Conservation (phyloP, 768 basidiomycete genomes). For the Phallus indusiatus region DNA sequence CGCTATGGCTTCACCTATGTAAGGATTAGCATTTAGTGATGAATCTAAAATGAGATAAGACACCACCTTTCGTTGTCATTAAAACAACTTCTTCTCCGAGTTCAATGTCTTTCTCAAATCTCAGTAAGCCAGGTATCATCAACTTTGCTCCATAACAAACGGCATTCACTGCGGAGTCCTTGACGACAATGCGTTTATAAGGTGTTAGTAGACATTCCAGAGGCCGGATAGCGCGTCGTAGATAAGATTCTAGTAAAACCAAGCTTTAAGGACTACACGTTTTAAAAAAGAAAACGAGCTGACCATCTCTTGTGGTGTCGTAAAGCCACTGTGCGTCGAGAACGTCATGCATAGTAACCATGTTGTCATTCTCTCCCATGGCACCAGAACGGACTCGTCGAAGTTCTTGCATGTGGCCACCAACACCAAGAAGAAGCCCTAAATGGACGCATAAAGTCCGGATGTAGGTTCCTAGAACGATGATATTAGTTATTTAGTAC, state of each 20-base stretch:
- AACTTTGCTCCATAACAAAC: slow-evolving; percentile 99
- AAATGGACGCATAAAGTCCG: slow-evolving; percentile 97
- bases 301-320: slow-evolving; percentile 95
- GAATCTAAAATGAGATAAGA: slow-evolving; percentile 2
- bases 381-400: slow-evolving; percentile 91
- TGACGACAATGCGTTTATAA: slow-evolving; percentile 98
- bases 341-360: slow-evolving; percentile 99
- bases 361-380: slow-evolving; percentile 95
- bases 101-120: slow-evolving; percentile 93
- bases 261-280: slow-evolving; percentile 9
- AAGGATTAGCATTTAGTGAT: slow-evolving; percentile 8
- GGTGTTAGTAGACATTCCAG: slow-evolving; percentile 89
- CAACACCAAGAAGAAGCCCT: slow-evolving; percentile 88
- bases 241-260: slow-evolving; percentile 72
- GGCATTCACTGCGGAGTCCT: slow-evolving; percentile 98
- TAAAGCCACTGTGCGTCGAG: slow-evolving; percentile 98
- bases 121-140: slow-evolving; percentile 97
- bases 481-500: neutral
- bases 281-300: slow-evolving; percentile 19
- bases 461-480: slow-evolving; percentile 53
- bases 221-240: slow-evolving; percentile 89
- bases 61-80: slow-evolving; percentile 92
- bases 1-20: slow-evolving; percentile 80
- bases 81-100: slow-evolving; percentile 93
- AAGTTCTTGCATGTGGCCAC: slow-evolving; percentile 99